Percentiles rank a stretch among this genome's conserved stretches.
These are phyloP conservation scores for Salix caprea DNA, from an alignment of 345 rosid species.

Conservation along the genomic window DNA sequence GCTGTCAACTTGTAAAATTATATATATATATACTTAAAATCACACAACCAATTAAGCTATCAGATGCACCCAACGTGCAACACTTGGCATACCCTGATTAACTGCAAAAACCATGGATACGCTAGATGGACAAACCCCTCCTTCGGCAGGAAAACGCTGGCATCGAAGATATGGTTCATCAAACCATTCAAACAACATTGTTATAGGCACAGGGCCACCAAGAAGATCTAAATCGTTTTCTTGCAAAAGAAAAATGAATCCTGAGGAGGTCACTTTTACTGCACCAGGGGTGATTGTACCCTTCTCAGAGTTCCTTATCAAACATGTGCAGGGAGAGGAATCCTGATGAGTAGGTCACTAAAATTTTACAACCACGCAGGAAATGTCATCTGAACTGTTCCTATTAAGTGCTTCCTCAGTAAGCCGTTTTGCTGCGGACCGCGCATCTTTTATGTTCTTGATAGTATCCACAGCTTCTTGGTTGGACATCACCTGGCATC, in stretches of 20 bases:
- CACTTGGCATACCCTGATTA: too few species aligned
- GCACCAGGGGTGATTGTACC: background rate
- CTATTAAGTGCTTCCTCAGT: constrained; percentile 74
- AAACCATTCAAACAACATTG: background rate
- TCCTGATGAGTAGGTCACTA: constrained; percentile 21
- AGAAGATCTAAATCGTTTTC: background rate
- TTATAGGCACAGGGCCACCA: background rate
- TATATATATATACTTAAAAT: too few species aligned
- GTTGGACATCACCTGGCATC: constrained; percentile 71
- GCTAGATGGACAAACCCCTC: background rate
- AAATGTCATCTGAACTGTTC: constrained; percentile 81
- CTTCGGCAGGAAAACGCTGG: background rate
- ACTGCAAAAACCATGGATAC: background rate
- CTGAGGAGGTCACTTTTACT: too few species aligned
- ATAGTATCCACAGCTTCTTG: constrained; percentile 77
- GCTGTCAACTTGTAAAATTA: too few species aligned
- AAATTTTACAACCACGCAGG: constrained; percentile 75
- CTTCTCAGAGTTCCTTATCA: background rate
- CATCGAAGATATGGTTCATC: background rate
- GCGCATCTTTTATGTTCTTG: constrained; percentile 65
- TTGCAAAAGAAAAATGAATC: background rate
- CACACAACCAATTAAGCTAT: too few species aligned
- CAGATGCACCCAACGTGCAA: too few species aligned
- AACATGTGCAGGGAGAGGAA: background rate
- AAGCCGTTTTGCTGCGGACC: constrained; percentile 77